Percentiles rank a stretch among this genome's conserved stretches.
These are phyloP conservation scores for Salvia splendens DNA, from an alignment of 257 asterid genomes.

Conservation along the genomic window DNA sequence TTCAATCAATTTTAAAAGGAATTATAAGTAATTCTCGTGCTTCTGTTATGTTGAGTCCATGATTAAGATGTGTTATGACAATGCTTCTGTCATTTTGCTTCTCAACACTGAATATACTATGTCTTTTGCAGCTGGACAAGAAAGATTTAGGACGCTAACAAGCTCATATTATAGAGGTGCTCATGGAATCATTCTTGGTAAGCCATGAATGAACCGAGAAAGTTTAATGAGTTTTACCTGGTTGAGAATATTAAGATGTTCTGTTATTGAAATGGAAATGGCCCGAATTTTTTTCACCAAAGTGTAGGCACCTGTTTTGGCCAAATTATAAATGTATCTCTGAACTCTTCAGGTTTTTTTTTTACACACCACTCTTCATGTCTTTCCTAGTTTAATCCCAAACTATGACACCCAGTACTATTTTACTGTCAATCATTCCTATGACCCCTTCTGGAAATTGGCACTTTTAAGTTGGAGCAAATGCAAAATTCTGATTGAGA, in stretches of 20 bases:
- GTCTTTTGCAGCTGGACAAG: slow-evolving; percentile 84
- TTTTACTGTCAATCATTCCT: not conserved
- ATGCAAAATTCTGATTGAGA: slow-evolving; percentile 18
- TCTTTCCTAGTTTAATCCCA: not conserved
- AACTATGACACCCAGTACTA: not conserved
- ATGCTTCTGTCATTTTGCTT: slow-evolving; percentile 9
- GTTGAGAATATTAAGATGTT: not conserved
- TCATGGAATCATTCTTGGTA: slow-evolving; percentile 74
- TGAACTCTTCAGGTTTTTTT: too few species aligned
- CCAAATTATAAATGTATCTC: not conserved
- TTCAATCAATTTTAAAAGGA: not conserved
- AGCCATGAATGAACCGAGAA: slow-evolving; percentile 32
- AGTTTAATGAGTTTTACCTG: slow-evolving; percentile 6
- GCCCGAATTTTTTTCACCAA: not conserved
- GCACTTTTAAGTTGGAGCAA: slow-evolving; percentile 1
- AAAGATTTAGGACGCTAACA: slow-evolving; percentile 76
- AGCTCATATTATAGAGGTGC: slow-evolving; percentile 64
- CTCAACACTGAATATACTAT: slow-evolving; percentile 17
- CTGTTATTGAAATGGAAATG: not conserved
- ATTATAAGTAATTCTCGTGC: not conserved
- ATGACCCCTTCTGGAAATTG: not conserved
- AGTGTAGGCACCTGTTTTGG: not conserved
- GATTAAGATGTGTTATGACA: slow-evolving; percentile 6
- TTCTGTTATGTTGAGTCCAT: slow-evolving; percentile 3
- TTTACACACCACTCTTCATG: too few species aligned